Evolutionary conservation across 257 asterid species (phyloP).

Genomic region (Petunia secreta): DNA sequence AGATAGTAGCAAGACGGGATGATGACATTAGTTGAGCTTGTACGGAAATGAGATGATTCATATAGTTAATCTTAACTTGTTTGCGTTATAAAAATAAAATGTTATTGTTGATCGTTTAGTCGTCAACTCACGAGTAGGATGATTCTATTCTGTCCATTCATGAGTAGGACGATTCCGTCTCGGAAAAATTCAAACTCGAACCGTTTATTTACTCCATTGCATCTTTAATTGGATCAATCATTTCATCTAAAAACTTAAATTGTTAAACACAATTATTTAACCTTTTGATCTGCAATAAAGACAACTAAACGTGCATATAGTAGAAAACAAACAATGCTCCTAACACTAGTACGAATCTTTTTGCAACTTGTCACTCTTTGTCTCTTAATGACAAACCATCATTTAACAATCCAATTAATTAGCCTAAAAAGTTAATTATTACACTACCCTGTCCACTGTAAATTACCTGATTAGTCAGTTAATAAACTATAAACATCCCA

Average conservation of each 20-base stretch:
- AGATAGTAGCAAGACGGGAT: no score
- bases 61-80: no score
- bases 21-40: no score
- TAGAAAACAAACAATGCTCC: neutral
- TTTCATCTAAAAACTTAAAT: neutral
- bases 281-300: neutral
- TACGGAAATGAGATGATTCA: no score
- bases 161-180: no score
- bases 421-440: neutral
- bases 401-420: neutral
- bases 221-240: neutral
- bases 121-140: no score
- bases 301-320: neutral
- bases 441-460: neutral
- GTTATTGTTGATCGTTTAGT: no score
- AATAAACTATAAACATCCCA: conserved; percentile 1
- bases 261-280: neutral
- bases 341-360: neutral
- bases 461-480: conserved; percentile 23
- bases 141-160: no score
- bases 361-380: conserved; percentile 2
- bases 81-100: no score
- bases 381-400: neutral
- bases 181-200: neutral
- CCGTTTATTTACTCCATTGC: neutral